Conservation (phyloP, 306 rosid genomes). For the Notholithocarpus densiflorus region DNA sequence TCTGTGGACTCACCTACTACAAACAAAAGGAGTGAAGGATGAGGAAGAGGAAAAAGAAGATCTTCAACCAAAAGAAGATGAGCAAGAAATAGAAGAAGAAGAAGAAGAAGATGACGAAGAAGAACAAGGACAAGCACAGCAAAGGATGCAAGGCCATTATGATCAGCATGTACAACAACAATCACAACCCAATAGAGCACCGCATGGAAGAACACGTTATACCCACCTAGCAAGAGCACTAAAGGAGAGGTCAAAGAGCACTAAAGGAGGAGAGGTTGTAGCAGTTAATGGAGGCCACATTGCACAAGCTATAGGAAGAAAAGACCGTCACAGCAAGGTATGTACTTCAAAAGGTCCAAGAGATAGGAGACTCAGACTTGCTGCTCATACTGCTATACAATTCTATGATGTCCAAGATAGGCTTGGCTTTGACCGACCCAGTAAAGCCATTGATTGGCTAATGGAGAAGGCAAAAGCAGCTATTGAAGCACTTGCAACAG, state of each 20-base stretch:
- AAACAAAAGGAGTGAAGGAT: too few species aligned
- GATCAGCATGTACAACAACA: not conserved
- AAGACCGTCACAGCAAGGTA: slow-evolving; percentile 86
- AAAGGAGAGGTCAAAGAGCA: slow-evolving; percentile 23
- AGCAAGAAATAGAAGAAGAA: slow-evolving; percentile 13
- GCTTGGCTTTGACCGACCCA: slow-evolving; percentile 84
- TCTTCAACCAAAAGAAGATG: too few species aligned
- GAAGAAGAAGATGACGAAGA: slow-evolving; percentile 17
- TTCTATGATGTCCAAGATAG: slow-evolving; percentile 93
- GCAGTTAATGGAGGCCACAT: slow-evolving; percentile 81
- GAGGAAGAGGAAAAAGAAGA: not conserved
- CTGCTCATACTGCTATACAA: slow-evolving; percentile 80
- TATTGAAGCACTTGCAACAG: slow-evolving; percentile 43
- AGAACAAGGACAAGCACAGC: slow-evolving; percentile 20
- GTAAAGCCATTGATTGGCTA: slow-evolving; percentile 93
- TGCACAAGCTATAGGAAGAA: slow-evolving; percentile 60
- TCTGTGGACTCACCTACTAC: slow-evolving; percentile 34
- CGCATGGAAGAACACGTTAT: too few species aligned
- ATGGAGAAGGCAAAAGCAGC: slow-evolving; percentile 82
- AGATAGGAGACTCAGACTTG: slow-evolving; percentile 81
- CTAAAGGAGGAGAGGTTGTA: slow-evolving; percentile 54
- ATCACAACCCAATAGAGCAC: slow-evolving; percentile 1
- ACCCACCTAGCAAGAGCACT: not conserved
- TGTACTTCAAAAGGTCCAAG: slow-evolving; percentile 83
- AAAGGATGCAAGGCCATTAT: slow-evolving; percentile 5